These are phyloP conservation scores for Colletotrichum simmondsii DNA, from an alignment of 2,329 filamentous ascomycete species.

Conservation along the genomic window DNA sequence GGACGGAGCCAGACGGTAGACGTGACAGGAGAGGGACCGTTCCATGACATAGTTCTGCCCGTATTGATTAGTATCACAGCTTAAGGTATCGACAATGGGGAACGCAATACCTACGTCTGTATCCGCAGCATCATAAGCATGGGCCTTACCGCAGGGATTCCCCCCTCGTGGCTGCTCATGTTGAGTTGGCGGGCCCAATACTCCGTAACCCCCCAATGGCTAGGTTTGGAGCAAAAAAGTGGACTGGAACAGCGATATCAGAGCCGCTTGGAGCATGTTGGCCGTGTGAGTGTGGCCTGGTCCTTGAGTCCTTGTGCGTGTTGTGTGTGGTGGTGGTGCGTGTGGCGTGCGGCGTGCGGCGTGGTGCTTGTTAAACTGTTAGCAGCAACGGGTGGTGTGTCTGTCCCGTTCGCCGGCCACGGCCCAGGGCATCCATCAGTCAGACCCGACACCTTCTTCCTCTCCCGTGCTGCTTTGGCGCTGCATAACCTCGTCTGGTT, in stretches of 20 bases:
- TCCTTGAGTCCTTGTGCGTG: background rate
- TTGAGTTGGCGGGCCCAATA: conserved; percentile 6
- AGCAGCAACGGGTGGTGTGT: conserved; percentile 2
- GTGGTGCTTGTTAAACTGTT: background rate
- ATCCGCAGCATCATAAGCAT: background rate
- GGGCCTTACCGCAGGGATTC: conserved; percentile 20
- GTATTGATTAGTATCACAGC: background rate
- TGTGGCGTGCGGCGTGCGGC: no score
- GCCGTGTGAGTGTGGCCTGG: background rate
- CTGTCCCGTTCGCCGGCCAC: conserved; percentile 5
- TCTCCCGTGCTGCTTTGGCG: conserved; percentile 2
- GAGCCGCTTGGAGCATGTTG: conserved; percentile 25
- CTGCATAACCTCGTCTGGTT: conserved; percentile 10
- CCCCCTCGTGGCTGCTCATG: conserved; percentile 2
- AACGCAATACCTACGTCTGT: no score
- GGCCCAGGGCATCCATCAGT: conserved; percentile 2
- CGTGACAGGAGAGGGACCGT: conserved; percentile 26
- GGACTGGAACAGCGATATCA: conserved; percentile 15
- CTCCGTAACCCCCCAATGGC: conserved; percentile 2
- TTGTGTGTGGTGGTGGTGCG: background rate
- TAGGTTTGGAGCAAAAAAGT: conserved; percentile 15
- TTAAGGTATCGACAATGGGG: background rate
- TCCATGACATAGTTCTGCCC: conserved; percentile 23
- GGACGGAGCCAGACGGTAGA: conserved; percentile 30
- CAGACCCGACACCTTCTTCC: conserved; percentile 9